Evolutionary conservation across 2,329 filamentous ascomycete species (phyloP).

Genomic region (Penicillium glabrum): DNA sequence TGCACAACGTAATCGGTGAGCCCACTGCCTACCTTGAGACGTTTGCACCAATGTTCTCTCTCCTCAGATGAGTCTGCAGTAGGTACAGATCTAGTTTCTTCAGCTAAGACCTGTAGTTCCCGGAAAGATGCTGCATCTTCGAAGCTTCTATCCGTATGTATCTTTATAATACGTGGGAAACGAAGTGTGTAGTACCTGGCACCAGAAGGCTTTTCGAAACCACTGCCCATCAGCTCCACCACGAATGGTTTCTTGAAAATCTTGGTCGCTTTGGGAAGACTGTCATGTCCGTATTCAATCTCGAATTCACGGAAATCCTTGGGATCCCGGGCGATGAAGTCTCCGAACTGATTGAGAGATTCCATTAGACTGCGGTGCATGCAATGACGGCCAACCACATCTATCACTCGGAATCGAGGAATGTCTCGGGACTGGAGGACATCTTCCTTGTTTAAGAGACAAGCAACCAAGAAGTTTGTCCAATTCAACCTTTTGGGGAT

Average conservation of each 20-base stretch:
- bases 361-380: conserved; percentile 55
- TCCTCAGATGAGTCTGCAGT: conserved; percentile 60
- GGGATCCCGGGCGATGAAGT: conserved; percentile 45
- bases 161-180: conserved; percentile 73
- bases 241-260: conserved; percentile 72
- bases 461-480: conserved; percentile 81
- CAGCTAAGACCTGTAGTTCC: conserved; percentile 68
- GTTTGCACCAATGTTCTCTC: conserved; percentile 60
- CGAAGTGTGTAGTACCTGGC: conserved; percentile 71
- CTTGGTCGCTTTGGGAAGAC: conserved; percentile 35
- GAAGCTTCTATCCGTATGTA: conserved; percentile 73
- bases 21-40: conserved; percentile 56
- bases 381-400: conserved; percentile 53
- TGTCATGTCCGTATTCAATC: conserved; percentile 48
- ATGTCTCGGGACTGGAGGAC: conserved; percentile 51
- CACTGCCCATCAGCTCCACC: conserved; percentile 76
- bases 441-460: conserved; percentile 66
- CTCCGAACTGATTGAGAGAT: conserved; percentile 50
- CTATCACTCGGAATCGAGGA: conserved; percentile 67
- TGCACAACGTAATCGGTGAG: conserved; percentile 24
- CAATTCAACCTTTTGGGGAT: conserved; percentile 60
- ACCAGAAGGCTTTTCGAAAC: conserved; percentile 71
- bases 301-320: conserved; percentile 38
- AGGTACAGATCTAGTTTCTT: conserved; percentile 53
- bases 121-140: conserved; percentile 67